Conservation (phyloP, 192 early-diverging fungal genomes). For the Coemansia sp. region DNA sequence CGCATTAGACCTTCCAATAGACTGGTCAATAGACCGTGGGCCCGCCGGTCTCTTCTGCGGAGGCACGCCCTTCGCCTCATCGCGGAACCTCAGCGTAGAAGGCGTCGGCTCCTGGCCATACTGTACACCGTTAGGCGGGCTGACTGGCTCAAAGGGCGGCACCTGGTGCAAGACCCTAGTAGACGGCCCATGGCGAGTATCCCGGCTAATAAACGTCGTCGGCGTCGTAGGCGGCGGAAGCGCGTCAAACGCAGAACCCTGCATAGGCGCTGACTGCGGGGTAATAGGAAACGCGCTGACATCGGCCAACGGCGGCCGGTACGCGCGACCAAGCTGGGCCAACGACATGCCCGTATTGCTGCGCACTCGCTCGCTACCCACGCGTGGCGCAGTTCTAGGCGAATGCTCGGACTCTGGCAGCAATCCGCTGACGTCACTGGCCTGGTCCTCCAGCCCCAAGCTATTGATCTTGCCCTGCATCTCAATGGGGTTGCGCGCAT, state of each 20-base stretch:
- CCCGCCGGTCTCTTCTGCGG: not conserved
- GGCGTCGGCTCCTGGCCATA: not conserved
- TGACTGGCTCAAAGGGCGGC: constrained; percentile 24
- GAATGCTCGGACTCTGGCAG: constrained; percentile 28
- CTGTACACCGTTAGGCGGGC: not conserved
- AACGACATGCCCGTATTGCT: constrained; percentile 22
- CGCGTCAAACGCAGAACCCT: not conserved
- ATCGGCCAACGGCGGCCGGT: not conserved
- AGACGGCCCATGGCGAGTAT: constrained; percentile 33
- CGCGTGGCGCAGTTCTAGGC: constrained; percentile 5
- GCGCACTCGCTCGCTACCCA: not conserved
- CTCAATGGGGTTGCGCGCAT: constrained; percentile 31
- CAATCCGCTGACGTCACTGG: constrained; percentile 43
- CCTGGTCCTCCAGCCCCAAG: constrained; percentile 36
- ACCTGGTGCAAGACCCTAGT: constrained; percentile 36
- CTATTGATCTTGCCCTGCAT: constrained; percentile 45
- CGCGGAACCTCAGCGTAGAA: not conserved
- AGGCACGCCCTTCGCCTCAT: not conserved
- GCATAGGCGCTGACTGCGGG: constrained; percentile 11
- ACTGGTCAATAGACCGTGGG: constrained; percentile 9
- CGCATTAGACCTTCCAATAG: constrained; percentile 14
- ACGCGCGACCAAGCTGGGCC: not conserved
- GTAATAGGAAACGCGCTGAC: constrained; percentile 7
- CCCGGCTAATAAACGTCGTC: constrained; percentile 43
- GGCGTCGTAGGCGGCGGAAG: constrained; percentile 51